Percentiles rank a stretch among this genome's conserved stretches.
These are phyloP conservation scores for Asparagopsis taxiformis DNA, from an alignment of 31 red algal genomes.

Conservation along the genomic window DNA sequence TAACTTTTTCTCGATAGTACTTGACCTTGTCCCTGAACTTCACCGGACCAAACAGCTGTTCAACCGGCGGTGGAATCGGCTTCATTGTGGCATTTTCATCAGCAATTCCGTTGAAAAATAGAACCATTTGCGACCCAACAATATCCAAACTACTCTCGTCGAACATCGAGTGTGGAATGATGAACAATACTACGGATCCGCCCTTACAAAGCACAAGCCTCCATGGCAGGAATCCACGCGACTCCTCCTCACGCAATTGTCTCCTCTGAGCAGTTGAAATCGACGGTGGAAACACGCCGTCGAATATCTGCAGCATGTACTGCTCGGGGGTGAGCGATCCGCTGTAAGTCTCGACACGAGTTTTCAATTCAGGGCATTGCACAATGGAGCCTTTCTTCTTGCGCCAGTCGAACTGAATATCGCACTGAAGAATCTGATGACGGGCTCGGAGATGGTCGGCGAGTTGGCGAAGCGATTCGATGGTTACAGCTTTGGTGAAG, in stretches of 20 bases:
- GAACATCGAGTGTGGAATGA: neutral
- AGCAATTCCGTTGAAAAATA: neutral
- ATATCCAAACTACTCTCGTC: neutral
- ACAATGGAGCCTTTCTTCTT: neutral
- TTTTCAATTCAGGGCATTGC: neutral
- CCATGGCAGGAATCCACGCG: neutral
- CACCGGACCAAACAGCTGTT: neutral
- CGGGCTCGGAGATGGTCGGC: neutral
- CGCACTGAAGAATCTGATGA: neutral
- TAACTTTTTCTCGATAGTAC: neutral
- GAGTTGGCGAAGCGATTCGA: neutral
- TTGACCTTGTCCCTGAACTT: neutral
- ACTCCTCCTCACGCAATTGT: neutral
- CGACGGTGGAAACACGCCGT: neutral
- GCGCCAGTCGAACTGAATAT: neutral
- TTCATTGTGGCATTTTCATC: neutral
- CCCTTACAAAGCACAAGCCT: neutral
- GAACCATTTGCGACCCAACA: neutral
- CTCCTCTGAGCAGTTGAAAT: neutral
- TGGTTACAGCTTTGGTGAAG: neutral
- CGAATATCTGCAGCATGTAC: neutral
- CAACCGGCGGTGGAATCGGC: neutral
- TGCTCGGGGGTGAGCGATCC: neutral
- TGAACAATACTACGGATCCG: neutral
- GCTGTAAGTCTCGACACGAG: neutral